Percentiles rank a stretch among this genome's conserved stretches.
These are phyloP conservation scores for Xylariomycetidae sp. DNA, from an alignment of 2,329 filamentous ascomycete genomes.

Conservation along the genomic window DNA sequence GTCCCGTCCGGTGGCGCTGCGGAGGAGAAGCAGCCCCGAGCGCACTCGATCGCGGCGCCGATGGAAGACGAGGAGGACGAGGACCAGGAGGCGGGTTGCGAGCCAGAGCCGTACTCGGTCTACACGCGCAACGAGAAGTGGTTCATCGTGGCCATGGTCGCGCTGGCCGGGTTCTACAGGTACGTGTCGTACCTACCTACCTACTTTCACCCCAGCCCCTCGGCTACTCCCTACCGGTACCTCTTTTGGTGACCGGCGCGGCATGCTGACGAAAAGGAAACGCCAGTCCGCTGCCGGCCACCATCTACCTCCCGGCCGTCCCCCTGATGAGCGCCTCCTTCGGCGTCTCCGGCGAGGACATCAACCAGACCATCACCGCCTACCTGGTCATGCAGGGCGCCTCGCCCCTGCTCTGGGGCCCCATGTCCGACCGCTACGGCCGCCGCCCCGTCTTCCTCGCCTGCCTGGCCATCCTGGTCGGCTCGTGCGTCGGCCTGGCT, in stretches of 20 bases:
- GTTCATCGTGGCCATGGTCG: constrained; percentile 20
- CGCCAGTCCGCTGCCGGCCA: constrained; percentile 27
- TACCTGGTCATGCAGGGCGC: constrained; percentile 28
- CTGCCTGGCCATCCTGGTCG: constrained; percentile 25
- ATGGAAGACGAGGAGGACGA: too few species aligned
- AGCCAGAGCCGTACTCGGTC: constrained; percentile 17
- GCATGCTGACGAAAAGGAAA: too few species aligned
- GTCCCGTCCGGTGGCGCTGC: too few species aligned
- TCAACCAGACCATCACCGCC: constrained; percentile 28
- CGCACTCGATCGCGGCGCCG: too few species aligned
- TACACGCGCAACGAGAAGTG: constrained; percentile 22
- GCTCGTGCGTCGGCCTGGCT: constrained; percentile 27
- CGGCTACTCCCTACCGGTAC: too few species aligned
- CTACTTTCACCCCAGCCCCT: neutral
- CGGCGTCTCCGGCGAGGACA: constrained; percentile 19
- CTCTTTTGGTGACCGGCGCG: neutral
- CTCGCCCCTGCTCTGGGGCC: constrained; percentile 30
- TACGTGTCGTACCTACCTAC: neutral
- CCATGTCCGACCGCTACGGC: constrained; percentile 28
- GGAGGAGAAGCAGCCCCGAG: too few species aligned
- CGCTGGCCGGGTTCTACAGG: constrained; percentile 17
- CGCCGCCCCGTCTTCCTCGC: constrained; percentile 24
- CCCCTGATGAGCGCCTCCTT: constrained; percentile 24
- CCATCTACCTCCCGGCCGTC: constrained; percentile 30
- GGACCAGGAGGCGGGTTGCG: too few species aligned